Evolutionary conservation across 495 filamentous ascomycete genomes (phyloP).

Genomic region (Rostrohypoxylon terebratum): DNA sequence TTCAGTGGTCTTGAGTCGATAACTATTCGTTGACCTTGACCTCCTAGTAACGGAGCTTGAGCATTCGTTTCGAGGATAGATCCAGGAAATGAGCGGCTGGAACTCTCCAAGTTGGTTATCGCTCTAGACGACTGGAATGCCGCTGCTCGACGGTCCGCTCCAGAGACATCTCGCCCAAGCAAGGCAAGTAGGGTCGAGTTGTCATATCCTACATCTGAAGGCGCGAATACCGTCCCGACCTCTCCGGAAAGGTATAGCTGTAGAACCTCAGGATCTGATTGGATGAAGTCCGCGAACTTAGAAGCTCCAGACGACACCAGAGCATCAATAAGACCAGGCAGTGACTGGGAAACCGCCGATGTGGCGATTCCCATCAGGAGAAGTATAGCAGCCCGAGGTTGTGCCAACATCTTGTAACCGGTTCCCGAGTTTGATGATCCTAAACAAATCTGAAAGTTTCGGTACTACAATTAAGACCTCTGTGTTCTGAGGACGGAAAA

Average conservation of each 20-base stretch:
- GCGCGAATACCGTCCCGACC: constrained; percentile 52
- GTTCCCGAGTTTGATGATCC: neutral
- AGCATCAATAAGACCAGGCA: constrained; percentile 31
- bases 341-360: constrained; percentile 7
- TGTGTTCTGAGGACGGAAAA: neutral
- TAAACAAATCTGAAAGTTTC: neutral
- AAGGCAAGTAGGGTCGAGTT: constrained; percentile 4
- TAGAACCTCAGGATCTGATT: constrained; percentile 43
- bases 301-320: constrained; percentile 44
- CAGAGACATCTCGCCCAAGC: constrained; percentile 5
- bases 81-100: constrained; percentile 21
- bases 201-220: constrained; percentile 30
- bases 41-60: constrained; percentile 8
- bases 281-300: constrained; percentile 49
- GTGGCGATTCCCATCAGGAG: constrained; percentile 18
- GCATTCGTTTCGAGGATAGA: constrained; percentile 26
- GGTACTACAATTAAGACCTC: neutral
- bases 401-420: constrained; percentile 16
- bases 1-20: constrained; percentile 28
- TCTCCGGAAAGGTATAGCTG: constrained; percentile 44
- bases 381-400: neutral
- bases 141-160: constrained; percentile 2
- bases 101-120: constrained; percentile 11
- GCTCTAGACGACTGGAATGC: constrained; percentile 26
- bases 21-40: constrained; percentile 23